Evolutionary conservation across 371 early-diverging fungal species (phyloP).

Genomic region (Entomophthora muscae): DNA sequence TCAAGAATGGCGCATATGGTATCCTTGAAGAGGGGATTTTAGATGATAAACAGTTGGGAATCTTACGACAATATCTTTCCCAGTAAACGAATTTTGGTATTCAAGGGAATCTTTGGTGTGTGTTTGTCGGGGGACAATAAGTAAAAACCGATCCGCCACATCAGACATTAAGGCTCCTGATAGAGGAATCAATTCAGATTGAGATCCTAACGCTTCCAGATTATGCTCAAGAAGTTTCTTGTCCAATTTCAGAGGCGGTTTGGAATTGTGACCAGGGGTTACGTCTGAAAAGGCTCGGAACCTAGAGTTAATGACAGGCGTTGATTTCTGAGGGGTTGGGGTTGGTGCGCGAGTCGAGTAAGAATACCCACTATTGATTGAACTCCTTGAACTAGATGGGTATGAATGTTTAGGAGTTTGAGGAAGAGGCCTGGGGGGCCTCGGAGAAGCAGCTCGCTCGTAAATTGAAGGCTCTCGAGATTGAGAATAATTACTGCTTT

Average conservation of each 20-base stretch:
- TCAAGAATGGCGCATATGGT: slow-evolving; percentile 47
- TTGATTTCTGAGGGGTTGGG: background rate
- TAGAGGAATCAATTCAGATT: background rate
- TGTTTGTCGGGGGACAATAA: slow-evolving; percentile 19
- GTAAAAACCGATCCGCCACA: slow-evolving; percentile 1
- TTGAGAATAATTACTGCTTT: background rate
- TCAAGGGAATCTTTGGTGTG: slow-evolving; percentile 60
- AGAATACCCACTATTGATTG: background rate
- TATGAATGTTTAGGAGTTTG: background rate
- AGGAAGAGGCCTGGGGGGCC: background rate
- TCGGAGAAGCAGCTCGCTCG: background rate
- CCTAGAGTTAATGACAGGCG: background rate
- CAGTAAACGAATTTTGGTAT: slow-evolving; percentile 63
- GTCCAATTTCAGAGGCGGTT: background rate
- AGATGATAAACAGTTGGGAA: background rate
- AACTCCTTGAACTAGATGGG: background rate
- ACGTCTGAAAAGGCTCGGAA: background rate
- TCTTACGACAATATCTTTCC: slow-evolving; percentile 64
- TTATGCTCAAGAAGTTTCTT: background rate
- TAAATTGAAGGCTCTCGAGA: background rate
- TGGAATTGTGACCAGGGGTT: background rate
- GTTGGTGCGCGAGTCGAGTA: background rate
- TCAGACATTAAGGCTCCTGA: background rate
- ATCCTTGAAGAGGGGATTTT: slow-evolving; percentile 26
- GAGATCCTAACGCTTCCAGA: background rate